Base-by-base conservation (phyloP, 257 asterid genomes). In the Nicotiana obtusifolia region DNA sequence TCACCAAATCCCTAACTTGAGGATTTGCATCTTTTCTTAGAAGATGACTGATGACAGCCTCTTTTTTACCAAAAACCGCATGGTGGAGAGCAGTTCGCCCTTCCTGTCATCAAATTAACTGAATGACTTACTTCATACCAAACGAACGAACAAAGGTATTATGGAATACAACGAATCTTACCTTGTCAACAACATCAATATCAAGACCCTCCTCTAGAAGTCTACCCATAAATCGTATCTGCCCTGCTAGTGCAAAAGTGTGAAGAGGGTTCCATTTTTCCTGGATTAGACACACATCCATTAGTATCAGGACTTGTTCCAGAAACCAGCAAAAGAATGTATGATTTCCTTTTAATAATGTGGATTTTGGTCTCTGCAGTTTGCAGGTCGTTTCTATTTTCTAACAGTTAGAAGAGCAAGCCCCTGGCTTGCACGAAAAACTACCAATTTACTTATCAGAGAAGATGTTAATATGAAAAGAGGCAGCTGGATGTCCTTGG, bases 41-140 rank as follows among this genome's bases (percentile, higher is more conserved):
- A 85, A 95, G 98, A 83, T 95, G 99, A 89, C 98, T 94, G 28
- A 92, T 92, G 69, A 92, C 97, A 31, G 99, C 90, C 86, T 93
- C 99, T 81, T 88, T 94, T 90, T 94, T 95, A 61, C 99, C 94
- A 52, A 92, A 89, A 49, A 91, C 91, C 5, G 99, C 97, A 64
- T 85, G 87, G 89, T 95, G 98, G 86, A 95, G 91, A 24, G 99
- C 96, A n/a, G 97, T 95, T 64, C 84, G 82, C 16, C 99, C 97
- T 73, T 94, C 98, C 99, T 95, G 93, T 83, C 11, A 81, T 41
- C 49, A 61, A 65, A 81, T 37, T 62, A 59, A 62, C 49, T 81
- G 41, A 82, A 66, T 76, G 73, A 59, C 47, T 6, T 65, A 66
- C 67, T 65, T 64, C 73, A 80, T 57, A 17, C 71, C 41, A 69